Percentiles rank a stretch among this genome's conserved stretches.
Conservation (phyloP, 2,329 filamentous ascomycete genomes). For the Colletotrichum plurivorum region DNA sequence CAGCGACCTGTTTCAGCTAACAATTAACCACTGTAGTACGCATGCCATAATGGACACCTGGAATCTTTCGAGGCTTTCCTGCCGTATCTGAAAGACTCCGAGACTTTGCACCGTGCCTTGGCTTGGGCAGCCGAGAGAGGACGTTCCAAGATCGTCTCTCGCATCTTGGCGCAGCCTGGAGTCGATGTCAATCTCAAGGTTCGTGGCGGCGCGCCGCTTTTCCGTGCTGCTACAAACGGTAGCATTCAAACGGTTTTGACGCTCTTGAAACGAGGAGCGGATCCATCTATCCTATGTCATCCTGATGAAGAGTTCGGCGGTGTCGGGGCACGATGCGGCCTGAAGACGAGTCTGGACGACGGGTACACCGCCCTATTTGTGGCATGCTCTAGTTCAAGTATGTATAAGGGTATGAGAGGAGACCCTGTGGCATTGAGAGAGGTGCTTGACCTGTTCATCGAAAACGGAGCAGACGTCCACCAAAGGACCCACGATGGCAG, state of each 20-base stretch:
- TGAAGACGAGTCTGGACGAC: background rate
- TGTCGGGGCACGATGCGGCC: background rate
- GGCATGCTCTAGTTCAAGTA: background rate
- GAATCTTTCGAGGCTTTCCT: conserved; percentile 47
- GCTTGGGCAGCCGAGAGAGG: conserved; percentile 45
- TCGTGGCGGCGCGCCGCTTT: conserved; percentile 39
- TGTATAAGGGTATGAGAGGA: too few species aligned
- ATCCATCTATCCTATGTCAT: conserved; percentile 31
- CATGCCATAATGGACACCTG: conserved; percentile 46
- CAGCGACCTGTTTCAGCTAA: background rate
- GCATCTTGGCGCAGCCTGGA: conserved; percentile 49
- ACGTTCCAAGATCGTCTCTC: conserved; percentile 43
- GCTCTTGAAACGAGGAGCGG: conserved; percentile 44
- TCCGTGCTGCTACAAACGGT: background rate
- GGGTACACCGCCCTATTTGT: background rate
- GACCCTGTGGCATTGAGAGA: background rate
- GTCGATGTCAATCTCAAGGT: conserved; percentile 49
- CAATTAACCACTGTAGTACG: conserved; percentile 38
- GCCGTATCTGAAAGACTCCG: conserved; percentile 43
- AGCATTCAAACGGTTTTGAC: conserved; percentile 13
- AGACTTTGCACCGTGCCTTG: conserved; percentile 46
- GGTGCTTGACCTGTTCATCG: conserved; percentile 41
- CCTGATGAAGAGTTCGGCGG: conserved; percentile 5
- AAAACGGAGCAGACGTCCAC: conserved; percentile 45
- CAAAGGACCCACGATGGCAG: conserved; percentile 36